Evolutionary conservation across 768 basidiomycete genomes (phyloP).

Genomic region (Leccinum ochraceum): DNA sequence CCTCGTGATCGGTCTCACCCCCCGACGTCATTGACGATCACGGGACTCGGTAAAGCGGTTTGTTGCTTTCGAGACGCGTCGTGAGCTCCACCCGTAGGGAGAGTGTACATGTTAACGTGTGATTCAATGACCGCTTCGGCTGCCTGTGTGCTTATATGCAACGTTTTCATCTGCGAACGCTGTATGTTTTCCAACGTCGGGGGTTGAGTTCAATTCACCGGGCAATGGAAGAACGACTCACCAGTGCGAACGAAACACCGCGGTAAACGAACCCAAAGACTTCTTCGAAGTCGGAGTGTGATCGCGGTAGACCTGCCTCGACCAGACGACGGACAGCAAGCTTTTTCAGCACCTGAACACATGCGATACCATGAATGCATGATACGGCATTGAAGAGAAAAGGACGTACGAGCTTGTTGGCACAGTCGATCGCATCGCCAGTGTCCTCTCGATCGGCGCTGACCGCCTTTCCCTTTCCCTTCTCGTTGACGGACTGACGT

Average conservation of each 20-base stretch:
- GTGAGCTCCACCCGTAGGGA: neutral
- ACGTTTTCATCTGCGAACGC: constrained; percentile 33
- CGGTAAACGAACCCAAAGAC: constrained; percentile 41
- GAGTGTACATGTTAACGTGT: constrained; percentile 39
- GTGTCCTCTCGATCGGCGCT: constrained; percentile 28
- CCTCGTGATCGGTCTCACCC: no score
- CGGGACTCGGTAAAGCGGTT: no score
- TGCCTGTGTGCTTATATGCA: constrained; percentile 23
- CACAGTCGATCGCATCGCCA: constrained; percentile 45
- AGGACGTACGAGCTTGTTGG: constrained; percentile 59
- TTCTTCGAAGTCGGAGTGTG: constrained; percentile 42
- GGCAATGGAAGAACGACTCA: constrained; percentile 23
- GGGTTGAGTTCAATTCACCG: neutral
- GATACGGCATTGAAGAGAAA: neutral
- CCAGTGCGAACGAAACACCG: constrained; percentile 42
- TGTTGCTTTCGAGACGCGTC: neutral
- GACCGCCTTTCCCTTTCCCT: constrained; percentile 40
- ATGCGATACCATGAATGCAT: neutral
- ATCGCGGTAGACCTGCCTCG: constrained; percentile 34
- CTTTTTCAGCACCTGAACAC: constrained; percentile 39
- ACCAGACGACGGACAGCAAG: constrained; percentile 35
- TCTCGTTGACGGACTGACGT: constrained; percentile 25
- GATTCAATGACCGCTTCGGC: constrained; percentile 38
- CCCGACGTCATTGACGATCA: no score
- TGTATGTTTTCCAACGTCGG: neutral